phyloP scores from a whole-genome alignment of 108 stramenopile genomes.

The Poteriospumella lacustris region DNA sequence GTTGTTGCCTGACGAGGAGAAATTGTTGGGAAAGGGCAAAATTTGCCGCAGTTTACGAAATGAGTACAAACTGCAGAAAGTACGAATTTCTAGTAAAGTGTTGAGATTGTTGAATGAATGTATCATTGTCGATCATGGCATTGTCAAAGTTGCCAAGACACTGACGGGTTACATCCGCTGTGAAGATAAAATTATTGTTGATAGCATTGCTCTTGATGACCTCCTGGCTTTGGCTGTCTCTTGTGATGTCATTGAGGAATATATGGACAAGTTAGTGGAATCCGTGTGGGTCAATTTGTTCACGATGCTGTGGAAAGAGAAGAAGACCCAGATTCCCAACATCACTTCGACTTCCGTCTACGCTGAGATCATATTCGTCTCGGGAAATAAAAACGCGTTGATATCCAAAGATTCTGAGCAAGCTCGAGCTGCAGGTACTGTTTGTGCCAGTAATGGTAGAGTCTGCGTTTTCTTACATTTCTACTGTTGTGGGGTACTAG shows the following conservation, averaged over 20 bases:
- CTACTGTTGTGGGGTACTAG: too few relatives aligned
- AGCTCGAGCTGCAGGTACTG: too few relatives aligned
- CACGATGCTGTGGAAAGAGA: constrained; percentile 19
- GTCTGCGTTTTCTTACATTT: too few relatives aligned
- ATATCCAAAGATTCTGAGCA: too few relatives aligned
- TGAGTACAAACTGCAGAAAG: not conserved
- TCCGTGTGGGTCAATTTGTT: not conserved
- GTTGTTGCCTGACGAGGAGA: too few relatives aligned
- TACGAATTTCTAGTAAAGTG: not conserved
- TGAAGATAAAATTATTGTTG: constrained; percentile 12
- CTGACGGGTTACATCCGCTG: not conserved
- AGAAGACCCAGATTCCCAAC: not conserved
- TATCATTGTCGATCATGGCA: not conserved
- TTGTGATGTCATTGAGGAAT: not conserved
- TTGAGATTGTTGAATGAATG: constrained; percentile 1
- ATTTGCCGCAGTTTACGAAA: not conserved
- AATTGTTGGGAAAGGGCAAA: not conserved
- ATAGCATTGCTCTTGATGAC: not conserved
- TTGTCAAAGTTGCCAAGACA: not conserved
- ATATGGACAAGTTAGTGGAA: constrained; percentile 1
- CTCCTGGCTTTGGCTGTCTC: not conserved
- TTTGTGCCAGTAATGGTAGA: too few relatives aligned
- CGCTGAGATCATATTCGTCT: not conserved
- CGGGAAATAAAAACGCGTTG: too few relatives aligned
- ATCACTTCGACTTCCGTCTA: not conserved